A percentile compares a stretch with the other conserved stretches of the same genome.
Evolutionary conservation across 257 asterid species (phyloP).

Genomic region (Coffea canephora): DNA sequence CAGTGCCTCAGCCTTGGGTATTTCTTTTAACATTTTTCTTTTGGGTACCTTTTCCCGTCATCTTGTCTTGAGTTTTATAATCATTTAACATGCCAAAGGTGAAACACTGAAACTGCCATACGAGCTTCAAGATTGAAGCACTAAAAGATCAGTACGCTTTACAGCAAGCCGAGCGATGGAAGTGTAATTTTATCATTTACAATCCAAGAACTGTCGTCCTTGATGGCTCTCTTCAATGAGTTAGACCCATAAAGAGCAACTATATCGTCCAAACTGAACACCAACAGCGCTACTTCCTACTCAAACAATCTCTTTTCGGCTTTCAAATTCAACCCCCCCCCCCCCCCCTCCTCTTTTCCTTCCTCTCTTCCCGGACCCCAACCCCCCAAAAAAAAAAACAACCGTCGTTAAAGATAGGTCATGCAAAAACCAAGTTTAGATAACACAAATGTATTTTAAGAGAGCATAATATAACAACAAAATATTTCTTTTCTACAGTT

Average conservation of each 20-base stretch:
- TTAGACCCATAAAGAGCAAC: no score
- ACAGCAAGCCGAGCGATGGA: background rate
- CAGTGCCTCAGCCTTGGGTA: background rate
- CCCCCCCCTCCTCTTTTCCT: no score
- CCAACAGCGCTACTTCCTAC: background rate
- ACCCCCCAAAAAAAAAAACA: no score
- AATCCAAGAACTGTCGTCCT: background rate
- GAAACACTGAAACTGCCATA: background rate
- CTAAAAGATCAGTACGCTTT: background rate
- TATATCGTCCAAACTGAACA: no score
- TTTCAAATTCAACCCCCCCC: background rate
- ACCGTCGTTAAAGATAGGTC: background rate
- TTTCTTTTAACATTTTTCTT: no score
- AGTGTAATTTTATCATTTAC: background rate
- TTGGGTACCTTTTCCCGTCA: background rate
- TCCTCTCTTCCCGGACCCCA: no score
- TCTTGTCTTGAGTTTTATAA: no score
- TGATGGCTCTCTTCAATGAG: background rate
- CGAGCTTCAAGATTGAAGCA: background rate
- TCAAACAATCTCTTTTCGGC: background rate
- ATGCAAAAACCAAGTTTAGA: background rate
- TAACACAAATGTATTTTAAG: no score
- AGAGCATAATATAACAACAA: background rate
- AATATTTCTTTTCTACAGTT: background rate
- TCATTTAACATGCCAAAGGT: background rate